These are phyloP conservation scores for Trypanosoma cruzi DNA, from an alignment of 208 protist species.

Conservation along the genomic window DNA sequence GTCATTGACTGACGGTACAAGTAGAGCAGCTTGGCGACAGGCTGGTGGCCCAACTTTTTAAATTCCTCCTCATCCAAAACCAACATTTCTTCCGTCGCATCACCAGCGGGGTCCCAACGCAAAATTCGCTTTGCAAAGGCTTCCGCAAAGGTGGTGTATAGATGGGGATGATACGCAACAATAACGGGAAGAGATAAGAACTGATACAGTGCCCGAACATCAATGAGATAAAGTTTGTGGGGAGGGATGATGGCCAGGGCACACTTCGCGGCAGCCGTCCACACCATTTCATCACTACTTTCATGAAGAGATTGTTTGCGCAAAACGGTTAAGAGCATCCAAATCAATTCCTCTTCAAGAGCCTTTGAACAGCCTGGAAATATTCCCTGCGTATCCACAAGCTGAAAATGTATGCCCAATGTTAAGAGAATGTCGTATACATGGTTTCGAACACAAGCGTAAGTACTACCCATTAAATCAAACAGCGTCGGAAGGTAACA, in stretches of 20 bases:
- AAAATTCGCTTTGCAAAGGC: slow-evolving; percentile 69
- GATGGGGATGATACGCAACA: slow-evolving; percentile 52
- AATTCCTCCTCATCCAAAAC: slow-evolving; percentile 32
- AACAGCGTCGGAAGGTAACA: slow-evolving; percentile 82
- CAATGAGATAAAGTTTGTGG: slow-evolving; percentile 60
- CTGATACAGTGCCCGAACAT: slow-evolving; percentile 60
- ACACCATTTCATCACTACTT: slow-evolving; percentile 65
- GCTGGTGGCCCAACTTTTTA: slow-evolving; percentile 47
- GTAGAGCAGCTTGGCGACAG: slow-evolving; percentile 46
- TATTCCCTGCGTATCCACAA: slow-evolving; percentile 71
- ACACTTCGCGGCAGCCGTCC: slow-evolving; percentile 80
- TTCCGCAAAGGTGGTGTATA: slow-evolving; percentile 60
- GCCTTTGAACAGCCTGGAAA: slow-evolving; percentile 74
- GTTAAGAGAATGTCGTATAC: slow-evolving; percentile 90
- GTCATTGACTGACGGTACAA: slow-evolving; percentile 70
- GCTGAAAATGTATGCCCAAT: slow-evolving; percentile 79
- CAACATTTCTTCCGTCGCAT: slow-evolving; percentile 21
- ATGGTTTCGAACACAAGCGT: slow-evolving; percentile 85
- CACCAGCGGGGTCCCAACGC: slow-evolving; percentile 22
- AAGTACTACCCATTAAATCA: slow-evolving; percentile 83
- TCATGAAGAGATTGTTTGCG: slow-evolving; percentile 58
- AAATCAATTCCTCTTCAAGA: slow-evolving; percentile 80
- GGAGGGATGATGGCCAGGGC: slow-evolving; percentile 61
- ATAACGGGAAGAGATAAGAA: slow-evolving; percentile 61
- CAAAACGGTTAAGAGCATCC: slow-evolving; percentile 69